Conservation (phyloP, 805 yeast species). For the Isabelozyma gotoi region DNA sequence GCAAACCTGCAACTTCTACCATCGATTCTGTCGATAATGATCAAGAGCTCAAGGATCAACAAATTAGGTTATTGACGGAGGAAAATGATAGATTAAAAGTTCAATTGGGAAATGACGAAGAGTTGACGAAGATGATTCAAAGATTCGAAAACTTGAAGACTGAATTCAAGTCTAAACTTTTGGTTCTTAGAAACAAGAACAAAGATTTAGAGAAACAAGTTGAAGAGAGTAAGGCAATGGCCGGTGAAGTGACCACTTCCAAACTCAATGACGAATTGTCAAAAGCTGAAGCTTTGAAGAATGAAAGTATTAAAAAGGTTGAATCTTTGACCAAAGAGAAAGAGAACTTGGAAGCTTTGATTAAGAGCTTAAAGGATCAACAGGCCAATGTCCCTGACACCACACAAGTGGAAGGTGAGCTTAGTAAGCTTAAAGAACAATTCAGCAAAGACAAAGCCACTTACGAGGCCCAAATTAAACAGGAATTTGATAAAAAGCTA, state of each 20-base stretch:
- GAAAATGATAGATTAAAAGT: slow-evolving; percentile 58
- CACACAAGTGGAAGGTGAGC: slow-evolving; percentile 8
- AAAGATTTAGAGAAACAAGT: slow-evolving; percentile 15
- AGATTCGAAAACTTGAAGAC: slow-evolving; percentile 28
- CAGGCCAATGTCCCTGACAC: neutral
- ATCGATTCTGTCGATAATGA: neutral
- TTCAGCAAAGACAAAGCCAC: slow-evolving; percentile 17
- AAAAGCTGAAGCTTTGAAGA: slow-evolving; percentile 11
- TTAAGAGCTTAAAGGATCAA: slow-evolving; percentile 6
- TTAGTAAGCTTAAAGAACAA: slow-evolving; percentile 4
- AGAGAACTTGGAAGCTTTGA: slow-evolving; percentile 6
- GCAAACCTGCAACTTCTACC: slow-evolving; percentile 34
- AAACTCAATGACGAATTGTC: neutral
- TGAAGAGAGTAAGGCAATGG: slow-evolving; percentile 11
- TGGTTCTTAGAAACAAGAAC: slow-evolving; percentile 21
- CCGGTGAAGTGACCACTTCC: slow-evolving; percentile 1
- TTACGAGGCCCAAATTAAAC: slow-evolving; percentile 12
- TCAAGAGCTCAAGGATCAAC: slow-evolving; percentile 49
- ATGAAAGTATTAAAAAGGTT: slow-evolving; percentile 8
- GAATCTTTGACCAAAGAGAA: slow-evolving; percentile 13
- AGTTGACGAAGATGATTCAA: slow-evolving; percentile 27
- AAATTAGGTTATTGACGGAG: slow-evolving; percentile 45
- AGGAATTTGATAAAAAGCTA: slow-evolving; percentile 19
- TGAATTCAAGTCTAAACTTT: slow-evolving; percentile 25
- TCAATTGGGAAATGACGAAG: slow-evolving; percentile 27